A percentile compares a stretch with the other conserved stretches of the same genome.
These are phyloP conservation scores for Papilionanthe hybrid DNA, from an alignment of 116 monocot genomes.

Conservation along the genomic window DNA sequence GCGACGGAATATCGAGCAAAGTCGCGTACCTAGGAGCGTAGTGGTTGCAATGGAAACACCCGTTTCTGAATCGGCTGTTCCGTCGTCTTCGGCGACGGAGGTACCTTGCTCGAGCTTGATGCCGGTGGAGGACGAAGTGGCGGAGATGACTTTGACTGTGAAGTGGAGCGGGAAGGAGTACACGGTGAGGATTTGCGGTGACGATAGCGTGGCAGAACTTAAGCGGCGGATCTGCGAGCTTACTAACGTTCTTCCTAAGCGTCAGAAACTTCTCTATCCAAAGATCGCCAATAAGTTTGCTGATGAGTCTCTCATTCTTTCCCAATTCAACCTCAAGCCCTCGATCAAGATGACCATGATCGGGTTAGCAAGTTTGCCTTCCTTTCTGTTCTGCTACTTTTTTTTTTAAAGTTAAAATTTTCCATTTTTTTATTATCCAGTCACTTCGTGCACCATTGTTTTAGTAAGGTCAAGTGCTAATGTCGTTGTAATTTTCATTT, in stretches of 20 bases:
- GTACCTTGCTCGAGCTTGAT: neutral
- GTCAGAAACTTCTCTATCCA: constrained; percentile 95
- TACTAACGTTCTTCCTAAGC: constrained; percentile 87
- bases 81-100: constrained; percentile 6
- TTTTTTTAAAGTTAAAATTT: neutral
- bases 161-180: constrained; percentile 81
- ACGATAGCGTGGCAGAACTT: constrained; percentile 86
- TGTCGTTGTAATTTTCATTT: neutral
- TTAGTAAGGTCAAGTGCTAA: neutral
- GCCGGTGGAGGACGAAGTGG: constrained; percentile 34
- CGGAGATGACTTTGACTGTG: constrained; percentile 83
- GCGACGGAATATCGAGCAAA: too few species aligned
- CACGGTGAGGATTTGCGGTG: constrained; percentile 74
- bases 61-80: neutral
- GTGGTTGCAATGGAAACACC: neutral
- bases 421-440: neutral
- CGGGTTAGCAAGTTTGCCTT: constrained; percentile 38
- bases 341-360: constrained; percentile 91
- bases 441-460: neutral
- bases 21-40: neutral
- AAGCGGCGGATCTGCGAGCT: constrained; percentile 93
- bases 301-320: constrained; percentile 72
- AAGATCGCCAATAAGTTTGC: constrained; percentile 74
- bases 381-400: neutral
- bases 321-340: constrained; percentile 65